Conservation (phyloP, 2,329 filamentous ascomycete species). For the Botrytis paeoniae region DNA sequence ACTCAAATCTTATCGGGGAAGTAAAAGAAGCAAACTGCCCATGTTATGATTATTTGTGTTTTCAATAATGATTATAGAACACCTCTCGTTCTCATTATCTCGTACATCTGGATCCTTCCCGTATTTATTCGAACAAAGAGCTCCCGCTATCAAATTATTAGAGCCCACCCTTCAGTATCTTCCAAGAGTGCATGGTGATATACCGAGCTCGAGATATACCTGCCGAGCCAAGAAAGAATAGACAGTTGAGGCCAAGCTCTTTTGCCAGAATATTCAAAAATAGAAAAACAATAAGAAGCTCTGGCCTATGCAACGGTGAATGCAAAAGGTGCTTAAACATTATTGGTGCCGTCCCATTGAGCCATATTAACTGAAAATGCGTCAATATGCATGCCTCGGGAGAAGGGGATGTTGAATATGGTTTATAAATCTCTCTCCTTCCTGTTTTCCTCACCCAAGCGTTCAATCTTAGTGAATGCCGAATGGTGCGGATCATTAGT, state of each 20-base stretch:
- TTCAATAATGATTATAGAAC: no score
- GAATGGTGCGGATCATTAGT: no score
- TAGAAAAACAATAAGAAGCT: conserved; percentile 35
- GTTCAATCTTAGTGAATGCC: no score
- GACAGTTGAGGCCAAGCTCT: not conserved
- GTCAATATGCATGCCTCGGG: conserved; percentile 38
- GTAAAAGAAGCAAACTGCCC: no score
- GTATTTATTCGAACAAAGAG: no score
- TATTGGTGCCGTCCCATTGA: conserved; percentile 30
- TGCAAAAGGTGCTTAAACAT: conserved; percentile 27
- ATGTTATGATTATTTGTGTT: no score
- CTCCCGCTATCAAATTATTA: no score
- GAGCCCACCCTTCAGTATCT: no score
- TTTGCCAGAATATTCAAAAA: conserved; percentile 34
- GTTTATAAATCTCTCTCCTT: no score
- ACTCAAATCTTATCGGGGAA: no score
- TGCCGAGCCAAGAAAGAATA: not conserved
- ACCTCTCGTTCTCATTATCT: no score
- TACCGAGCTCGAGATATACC: not conserved
- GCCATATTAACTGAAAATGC: conserved; percentile 37
- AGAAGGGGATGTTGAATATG: conserved; percentile 30
- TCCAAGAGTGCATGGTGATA: not conserved
- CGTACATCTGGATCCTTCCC: accelerated
- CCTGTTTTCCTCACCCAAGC: no score
- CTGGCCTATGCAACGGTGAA: conserved; percentile 32